Base-by-base conservation (phyloP, 202 grass and related monocot genomes). In the Panicum hallii region DNA sequence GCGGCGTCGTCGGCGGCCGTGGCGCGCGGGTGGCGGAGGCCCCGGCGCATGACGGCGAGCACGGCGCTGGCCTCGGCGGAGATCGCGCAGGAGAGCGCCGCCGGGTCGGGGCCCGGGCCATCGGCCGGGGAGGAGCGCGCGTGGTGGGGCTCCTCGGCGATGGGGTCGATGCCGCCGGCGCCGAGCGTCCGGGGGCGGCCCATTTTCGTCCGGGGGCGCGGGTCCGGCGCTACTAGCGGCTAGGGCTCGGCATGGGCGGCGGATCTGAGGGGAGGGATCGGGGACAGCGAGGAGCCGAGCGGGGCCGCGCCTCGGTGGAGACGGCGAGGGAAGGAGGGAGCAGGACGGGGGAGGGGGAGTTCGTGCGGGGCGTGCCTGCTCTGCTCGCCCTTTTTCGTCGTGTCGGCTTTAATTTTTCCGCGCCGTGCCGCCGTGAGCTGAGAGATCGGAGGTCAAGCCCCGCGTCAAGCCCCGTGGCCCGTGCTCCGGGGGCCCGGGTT, bases 21-120 rank as follows among this genome's bases (percentile, higher is more conserved):
- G 56, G 56, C 63, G 82, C 87, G 76, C 62, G 84, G 85, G 80
- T 88, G 89, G 50, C 90, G 91, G 57, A 91, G 85, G 73, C 90
- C 86, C 5, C 91, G 90, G 13, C 97, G 97, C 93, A 96, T 94
- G 66, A 94, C 88, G 62, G 97, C 86, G 10, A 96, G 91, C 66
- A 96, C 91, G 41, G 93, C 63, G 84, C 93, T 92, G 45, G 91
- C 94, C 90, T 96, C 87, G 15, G 97, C 79, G 42, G 89, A 88
- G 82, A 99, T 88, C 58, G 91, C 81, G 91, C 91, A 97, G 60
- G 97, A 89, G 17, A 96, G 82, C 26, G 81, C 89, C 9, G 92
- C 87, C 2, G 52, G 75, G 74, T 84, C 82, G 38, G 49, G 17
- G n/a, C 16, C 71, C 3, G 36, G 36, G 40, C 30, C 79, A 11